A percentile compares a stretch with the other conserved stretches of the same genome.
phyloP scores from a whole-genome alignment of 228 moss, liverwort and hornwort genomes.

The Sphagnum fallax region DNA sequence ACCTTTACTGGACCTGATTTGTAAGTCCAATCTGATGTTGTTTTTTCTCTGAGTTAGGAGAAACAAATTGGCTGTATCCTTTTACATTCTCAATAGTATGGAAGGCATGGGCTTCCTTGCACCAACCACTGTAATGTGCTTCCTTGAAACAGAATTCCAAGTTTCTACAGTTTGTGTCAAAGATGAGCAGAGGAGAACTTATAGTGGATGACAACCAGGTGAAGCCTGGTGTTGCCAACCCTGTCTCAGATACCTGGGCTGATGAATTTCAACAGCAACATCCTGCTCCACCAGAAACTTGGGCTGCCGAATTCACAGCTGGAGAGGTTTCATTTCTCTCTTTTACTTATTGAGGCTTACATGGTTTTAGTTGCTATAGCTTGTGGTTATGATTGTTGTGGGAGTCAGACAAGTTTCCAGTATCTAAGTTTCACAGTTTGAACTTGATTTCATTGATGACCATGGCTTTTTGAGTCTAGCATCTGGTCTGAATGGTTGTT shows the following conservation, averaged over 20 bases:
- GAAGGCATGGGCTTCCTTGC: not conserved
- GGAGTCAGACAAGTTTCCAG: too few relatives aligned
- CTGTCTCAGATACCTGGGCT: constrained; percentile 56
- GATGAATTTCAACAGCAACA: constrained; percentile 72
- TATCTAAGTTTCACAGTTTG: too few relatives aligned
- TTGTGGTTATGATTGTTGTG: not conserved
- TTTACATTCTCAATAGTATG: too few relatives aligned
- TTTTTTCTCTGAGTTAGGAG: too few relatives aligned
- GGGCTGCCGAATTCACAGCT: constrained; percentile 63
- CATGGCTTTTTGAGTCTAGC: too few relatives aligned
- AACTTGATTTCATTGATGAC: too few relatives aligned
- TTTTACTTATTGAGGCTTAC: not conserved
- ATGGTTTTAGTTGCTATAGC: not conserved
- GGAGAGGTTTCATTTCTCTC: constrained; percentile 23
- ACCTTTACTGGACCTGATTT: too few relatives aligned
- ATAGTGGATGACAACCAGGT: constrained; percentile 93
- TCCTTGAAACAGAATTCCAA: constrained; percentile 67
- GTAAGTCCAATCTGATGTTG: too few relatives aligned
- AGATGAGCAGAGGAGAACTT: constrained; percentile 98
- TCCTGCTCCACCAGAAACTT: constrained; percentile 30
- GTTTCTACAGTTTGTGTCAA: constrained; percentile 97
- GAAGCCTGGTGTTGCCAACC: constrained; percentile 29
- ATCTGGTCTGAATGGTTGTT: too few relatives aligned
- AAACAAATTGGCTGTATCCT: too few relatives aligned
- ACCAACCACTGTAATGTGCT: not conserved